These are phyloP conservation scores for Sporopachydermia lactativora DNA, from an alignment of 805 yeast species.

Conservation along the genomic window DNA sequence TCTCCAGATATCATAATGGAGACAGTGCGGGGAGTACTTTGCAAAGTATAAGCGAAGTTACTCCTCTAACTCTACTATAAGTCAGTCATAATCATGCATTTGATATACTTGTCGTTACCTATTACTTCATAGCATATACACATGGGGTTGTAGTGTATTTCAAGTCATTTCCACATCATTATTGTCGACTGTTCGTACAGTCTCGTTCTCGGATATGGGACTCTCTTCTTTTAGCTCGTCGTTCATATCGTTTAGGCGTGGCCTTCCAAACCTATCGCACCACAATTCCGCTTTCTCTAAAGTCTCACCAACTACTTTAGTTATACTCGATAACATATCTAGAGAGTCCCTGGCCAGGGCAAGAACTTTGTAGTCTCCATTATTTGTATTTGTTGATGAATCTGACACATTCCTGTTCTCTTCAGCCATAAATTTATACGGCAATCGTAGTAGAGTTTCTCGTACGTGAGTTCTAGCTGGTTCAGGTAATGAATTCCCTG, in stretches of 20 bases:
- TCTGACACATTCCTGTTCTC: slow-evolving; percentile 4
- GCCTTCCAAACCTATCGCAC: slow-evolving; percentile 27
- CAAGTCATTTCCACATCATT: not conserved
- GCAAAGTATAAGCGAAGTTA: too few relatives aligned
- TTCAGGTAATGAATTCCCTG: slow-evolving; percentile 61
- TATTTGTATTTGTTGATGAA: slow-evolving; percentile 11
- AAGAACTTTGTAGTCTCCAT: slow-evolving; percentile 57
- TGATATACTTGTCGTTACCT: too few relatives aligned
- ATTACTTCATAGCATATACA: too few relatives aligned
- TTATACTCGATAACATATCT: slow-evolving; percentile 74
- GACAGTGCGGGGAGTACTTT: too few relatives aligned
- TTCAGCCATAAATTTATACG: slow-evolving; percentile 30
- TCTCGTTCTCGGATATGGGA: too few relatives aligned
- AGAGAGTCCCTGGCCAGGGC: slow-evolving; percentile 80
- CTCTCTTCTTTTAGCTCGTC: too few relatives aligned
- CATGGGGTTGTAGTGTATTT: too few relatives aligned
- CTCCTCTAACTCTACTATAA: too few relatives aligned
- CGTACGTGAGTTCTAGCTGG: slow-evolving; percentile 73
- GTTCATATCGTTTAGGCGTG: slow-evolving; percentile 5
- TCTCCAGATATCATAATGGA: too few relatives aligned
- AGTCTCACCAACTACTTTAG: slow-evolving; percentile 74
- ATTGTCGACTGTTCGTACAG: not conserved
- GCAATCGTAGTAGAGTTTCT: slow-evolving; percentile 61
- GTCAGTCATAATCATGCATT: too few relatives aligned
- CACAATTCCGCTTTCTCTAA: slow-evolving; percentile 77